Conservation (phyloP, 495 filamentous ascomycete genomes). For the Penicillium coprophilum region DNA sequence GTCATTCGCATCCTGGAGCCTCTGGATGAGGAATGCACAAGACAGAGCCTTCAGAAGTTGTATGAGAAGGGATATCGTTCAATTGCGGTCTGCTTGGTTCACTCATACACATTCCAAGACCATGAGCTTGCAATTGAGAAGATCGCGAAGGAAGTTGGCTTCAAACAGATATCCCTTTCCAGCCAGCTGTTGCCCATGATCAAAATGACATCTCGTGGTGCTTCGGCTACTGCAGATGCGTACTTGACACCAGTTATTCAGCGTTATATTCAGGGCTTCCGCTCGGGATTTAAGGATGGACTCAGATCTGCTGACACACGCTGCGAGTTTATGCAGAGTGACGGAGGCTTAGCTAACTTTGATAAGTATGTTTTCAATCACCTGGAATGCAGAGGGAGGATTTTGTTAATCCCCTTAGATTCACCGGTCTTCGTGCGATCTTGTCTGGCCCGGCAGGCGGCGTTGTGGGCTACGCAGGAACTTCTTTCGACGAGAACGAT, state of each 20-base stretch:
- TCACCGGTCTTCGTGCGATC: constrained; percentile 51
- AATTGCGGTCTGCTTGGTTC: constrained; percentile 45
- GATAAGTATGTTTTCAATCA: constrained; percentile 16
- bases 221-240: constrained; percentile 84
- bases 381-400: background rate
- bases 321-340: constrained; percentile 46
- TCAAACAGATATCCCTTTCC: constrained; percentile 46
- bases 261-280: constrained; percentile 82
- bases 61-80: constrained; percentile 38
- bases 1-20: constrained; percentile 39
- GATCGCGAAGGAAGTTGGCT: constrained; percentile 41
- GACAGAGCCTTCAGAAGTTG: constrained; percentile 30
- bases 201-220: constrained; percentile 63
- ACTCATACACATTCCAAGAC: constrained; percentile 47
- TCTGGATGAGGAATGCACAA: constrained; percentile 24
- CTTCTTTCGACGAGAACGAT: constrained; percentile 76
- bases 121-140: constrained; percentile 43
- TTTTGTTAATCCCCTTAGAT: constrained; percentile 15
- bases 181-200: constrained; percentile 76
- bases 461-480: constrained; percentile 86
- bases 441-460: constrained; percentile 57
- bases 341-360: constrained; percentile 47
- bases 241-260: constrained; percentile 89
- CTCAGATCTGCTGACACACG: constrained; percentile 37
- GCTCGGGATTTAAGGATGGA: constrained; percentile 49